A percentile compares a stretch with the other conserved stretches of the same genome.
Conservation (phyloP, 495 filamentous ascomycete genomes). For the Sordaria brevicollis region DNA sequence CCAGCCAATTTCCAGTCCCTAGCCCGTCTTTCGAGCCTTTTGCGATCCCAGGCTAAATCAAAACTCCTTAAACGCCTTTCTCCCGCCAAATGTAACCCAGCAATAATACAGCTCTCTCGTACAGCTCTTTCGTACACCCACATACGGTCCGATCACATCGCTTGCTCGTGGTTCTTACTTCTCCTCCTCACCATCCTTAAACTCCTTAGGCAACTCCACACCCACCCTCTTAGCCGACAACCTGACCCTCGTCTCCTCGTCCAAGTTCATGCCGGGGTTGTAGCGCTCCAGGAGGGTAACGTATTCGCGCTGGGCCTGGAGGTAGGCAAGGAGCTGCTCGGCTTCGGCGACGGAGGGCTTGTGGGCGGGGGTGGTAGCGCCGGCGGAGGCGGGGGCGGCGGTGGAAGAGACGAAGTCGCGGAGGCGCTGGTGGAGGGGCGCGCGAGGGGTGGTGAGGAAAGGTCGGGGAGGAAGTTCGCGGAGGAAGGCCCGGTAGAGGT, state of each 20-base stretch:
- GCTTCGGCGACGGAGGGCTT: constrained; percentile 41
- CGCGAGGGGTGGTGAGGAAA: constrained; percentile 40
- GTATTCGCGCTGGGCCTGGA: constrained; percentile 74
- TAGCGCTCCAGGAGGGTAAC: constrained; percentile 74
- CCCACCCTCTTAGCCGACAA: constrained; percentile 82
- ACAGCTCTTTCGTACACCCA: background rate
- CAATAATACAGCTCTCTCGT: background rate
- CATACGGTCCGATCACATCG: background rate
- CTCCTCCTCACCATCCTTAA: constrained; percentile 7
- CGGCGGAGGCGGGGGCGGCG: constrained; percentile 5
- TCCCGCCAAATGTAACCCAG: background rate
- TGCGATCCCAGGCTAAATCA: background rate
- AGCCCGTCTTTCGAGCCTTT: background rate
- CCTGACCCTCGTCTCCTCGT: constrained; percentile 73
- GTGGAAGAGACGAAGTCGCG: constrained; percentile 40
- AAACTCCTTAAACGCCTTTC: background rate
- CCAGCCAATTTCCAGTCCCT: background rate
- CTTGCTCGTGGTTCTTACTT: background rate
- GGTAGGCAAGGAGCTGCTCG: constrained; percentile 69
- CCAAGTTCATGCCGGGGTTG: constrained; percentile 79
- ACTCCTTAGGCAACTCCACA: constrained; percentile 67
- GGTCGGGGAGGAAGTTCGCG: constrained; percentile 75
- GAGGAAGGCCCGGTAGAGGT: constrained; percentile 81
- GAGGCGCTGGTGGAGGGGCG: constrained; percentile 50
- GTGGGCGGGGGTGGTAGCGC: background rate